Evolutionary conservation across 768 basidiomycete genomes (phyloP), one percentile per base, ranked within the genome.

Genomic region (Gloeopeniophorella convolvens): DNA sequence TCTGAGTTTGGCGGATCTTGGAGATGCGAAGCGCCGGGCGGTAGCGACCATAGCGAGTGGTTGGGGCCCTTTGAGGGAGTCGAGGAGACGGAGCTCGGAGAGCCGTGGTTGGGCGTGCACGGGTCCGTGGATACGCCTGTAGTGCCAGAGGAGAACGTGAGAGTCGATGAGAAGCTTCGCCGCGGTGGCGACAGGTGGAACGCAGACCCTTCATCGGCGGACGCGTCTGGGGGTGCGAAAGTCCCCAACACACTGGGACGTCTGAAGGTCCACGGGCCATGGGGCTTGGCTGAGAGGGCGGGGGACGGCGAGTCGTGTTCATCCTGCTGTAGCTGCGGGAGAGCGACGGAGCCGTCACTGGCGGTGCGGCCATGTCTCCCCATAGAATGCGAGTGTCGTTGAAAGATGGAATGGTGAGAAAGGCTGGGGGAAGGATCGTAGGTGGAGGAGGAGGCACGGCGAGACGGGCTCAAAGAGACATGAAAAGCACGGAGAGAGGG

Each of bases 241-340:
- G 85, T 78, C 5, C 78, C 80, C 20, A 84, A 64, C 20, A 86
- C 76, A 54, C 74, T 79, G 10, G 84, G 81, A 24, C 65, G 64
- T 50, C 58, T 65, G 54, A 68, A 59, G 43, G 60, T 57, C 66
- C 66, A 67, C 30, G 57, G 43, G 28, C 57, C 42, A 49, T 48
- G 32, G 48, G 50, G 34, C 16, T 13, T 43, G 24, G 57, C 27
- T 21, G 56, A 47, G 10, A 41, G 45, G 20, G 45, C 6, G 3
- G 48, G 20, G n/a, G 58, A 33, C 8, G 49, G 16, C 9, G 45
- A 8, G 21, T 49, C 36, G 21, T n/a, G 36, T 28, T 48, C 20
- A n/a, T 7, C 41, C 18, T 27, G 24, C 26, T 42, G 34, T 42
- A 33, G 36, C 20, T 44, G 28, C 18, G 47, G 30, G 36, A 43